Percentiles rank a stretch among this genome's conserved stretches.
Conservation (phyloP, 2,329 filamentous ascomycete genomes). For the Beauveria australis region DNA sequence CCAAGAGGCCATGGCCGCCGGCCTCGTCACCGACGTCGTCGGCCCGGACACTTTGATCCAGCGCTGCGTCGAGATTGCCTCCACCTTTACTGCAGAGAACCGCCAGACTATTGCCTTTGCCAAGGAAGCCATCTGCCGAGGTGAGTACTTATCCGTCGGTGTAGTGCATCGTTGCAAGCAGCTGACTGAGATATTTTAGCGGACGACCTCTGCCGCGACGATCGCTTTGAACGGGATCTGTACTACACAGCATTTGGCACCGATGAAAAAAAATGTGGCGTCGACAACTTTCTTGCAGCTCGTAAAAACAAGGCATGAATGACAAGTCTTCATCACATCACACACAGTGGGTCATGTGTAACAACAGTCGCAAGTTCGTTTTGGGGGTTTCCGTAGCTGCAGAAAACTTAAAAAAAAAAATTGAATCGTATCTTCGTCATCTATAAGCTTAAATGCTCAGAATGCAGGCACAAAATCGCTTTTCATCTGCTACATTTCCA, state of each 20-base stretch:
- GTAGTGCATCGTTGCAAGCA: too few species aligned
- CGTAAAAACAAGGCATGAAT: background rate
- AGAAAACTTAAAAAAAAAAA: background rate
- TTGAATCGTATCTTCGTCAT: constrained; percentile 2
- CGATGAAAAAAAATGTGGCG: background rate
- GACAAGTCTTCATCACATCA: background rate
- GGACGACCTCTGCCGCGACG: constrained; percentile 7
- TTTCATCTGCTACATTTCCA: constrained; percentile 14
- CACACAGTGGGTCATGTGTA: background rate
- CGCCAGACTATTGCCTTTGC: constrained; percentile 1
- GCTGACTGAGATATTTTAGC: background rate
- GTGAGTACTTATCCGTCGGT: background rate
- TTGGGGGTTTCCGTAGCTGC: background rate
- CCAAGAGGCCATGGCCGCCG: background rate
- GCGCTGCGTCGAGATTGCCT: background rate
- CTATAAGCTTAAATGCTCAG: background rate
- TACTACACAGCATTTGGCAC: constrained; percentile 8
- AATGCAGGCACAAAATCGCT: background rate
- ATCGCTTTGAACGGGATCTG: constrained; percentile 4
- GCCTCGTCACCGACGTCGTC: constrained; percentile 1
- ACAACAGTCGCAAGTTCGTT: background rate
- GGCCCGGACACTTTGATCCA: background rate
- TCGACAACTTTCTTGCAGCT: constrained; percentile 3
- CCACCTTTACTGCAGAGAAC: background rate
- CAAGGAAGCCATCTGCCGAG: constrained; percentile 10